Percentiles rank a stretch among this genome's conserved stretches.
Conservation (phyloP, 352 stramenopile species). For the Aphanomyces euteiches region DNA sequence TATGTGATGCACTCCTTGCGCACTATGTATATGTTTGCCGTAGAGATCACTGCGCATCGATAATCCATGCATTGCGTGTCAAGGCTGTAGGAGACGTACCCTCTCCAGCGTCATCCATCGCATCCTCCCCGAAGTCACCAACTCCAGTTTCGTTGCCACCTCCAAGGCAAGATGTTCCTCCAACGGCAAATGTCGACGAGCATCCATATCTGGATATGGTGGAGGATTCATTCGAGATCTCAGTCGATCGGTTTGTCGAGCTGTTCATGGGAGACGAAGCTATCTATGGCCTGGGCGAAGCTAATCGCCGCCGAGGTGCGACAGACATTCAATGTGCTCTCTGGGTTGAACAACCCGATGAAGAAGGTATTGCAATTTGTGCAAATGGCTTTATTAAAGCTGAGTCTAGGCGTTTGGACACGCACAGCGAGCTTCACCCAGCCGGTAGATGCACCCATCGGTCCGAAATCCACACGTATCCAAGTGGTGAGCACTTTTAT, state of each 20-base stretch:
- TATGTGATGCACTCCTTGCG: not conserved
- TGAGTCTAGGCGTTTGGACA: constrained; percentile 42
- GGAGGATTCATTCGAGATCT: constrained; percentile 56
- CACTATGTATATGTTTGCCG: not conserved
- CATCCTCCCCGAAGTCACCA: constrained; percentile 4
- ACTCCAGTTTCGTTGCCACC: not conserved
- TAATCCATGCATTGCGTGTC: constrained; percentile 64
- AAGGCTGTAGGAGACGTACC: constrained; percentile 38
- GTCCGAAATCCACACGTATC: constrained; percentile 75
- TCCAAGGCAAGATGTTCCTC: not conserved
- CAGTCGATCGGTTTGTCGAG: constrained; percentile 65
- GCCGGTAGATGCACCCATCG: constrained; percentile 73
- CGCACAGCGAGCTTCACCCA: constrained; percentile 70
- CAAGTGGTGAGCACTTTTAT: constrained; percentile 48
- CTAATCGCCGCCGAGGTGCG: constrained; percentile 52
- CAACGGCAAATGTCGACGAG: constrained; percentile 1
- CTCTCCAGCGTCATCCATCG: constrained; percentile 3
- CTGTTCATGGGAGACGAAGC: constrained; percentile 63
- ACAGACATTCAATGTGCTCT: constrained; percentile 71
- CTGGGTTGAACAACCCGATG: constrained; percentile 53
- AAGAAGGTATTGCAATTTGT: too few relatives aligned
- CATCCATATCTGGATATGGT: constrained; percentile 25
- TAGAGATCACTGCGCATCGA: constrained; percentile 63
- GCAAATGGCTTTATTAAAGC: too few relatives aligned
- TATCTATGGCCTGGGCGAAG: constrained; percentile 64